These are phyloP conservation scores for Chaetomium tenue DNA, from an alignment of 495 filamentous ascomycete species.

Conservation along the genomic window DNA sequence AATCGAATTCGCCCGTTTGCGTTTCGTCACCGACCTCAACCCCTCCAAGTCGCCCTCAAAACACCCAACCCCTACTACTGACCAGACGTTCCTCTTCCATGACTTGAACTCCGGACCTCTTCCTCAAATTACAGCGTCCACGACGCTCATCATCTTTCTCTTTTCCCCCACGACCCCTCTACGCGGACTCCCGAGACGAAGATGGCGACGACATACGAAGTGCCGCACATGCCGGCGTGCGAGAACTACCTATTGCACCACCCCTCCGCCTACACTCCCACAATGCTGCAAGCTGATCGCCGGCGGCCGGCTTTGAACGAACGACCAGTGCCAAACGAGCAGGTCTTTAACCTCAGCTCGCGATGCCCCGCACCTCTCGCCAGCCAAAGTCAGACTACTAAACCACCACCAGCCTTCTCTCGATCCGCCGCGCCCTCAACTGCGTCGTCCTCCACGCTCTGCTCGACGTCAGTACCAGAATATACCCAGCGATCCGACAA, in stretches of 20 bases:
- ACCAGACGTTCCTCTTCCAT: slow-evolving; percentile 20
- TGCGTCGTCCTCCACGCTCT: background rate
- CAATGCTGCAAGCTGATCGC: slow-evolving; percentile 29
- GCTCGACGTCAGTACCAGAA: slow-evolving; percentile 1
- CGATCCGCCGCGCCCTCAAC: slow-evolving; percentile 5
- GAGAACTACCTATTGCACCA: slow-evolving; percentile 39
- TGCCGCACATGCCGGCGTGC: slow-evolving; percentile 43
- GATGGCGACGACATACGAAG: slow-evolving; percentile 51
- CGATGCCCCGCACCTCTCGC: slow-evolving; percentile 19
- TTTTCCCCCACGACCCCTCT: slow-evolving; percentile 38
- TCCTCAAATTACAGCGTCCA: no score
- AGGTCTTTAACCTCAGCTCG: slow-evolving; percentile 27
- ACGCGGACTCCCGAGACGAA: slow-evolving; percentile 51
- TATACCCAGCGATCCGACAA: slow-evolving; percentile 18
- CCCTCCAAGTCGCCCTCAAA: background rate
- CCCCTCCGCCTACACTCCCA: slow-evolving; percentile 35
- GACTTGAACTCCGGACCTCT: slow-evolving; percentile 20
- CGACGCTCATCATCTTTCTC: no score
- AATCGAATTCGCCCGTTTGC: no score
- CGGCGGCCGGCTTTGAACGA: slow-evolving; percentile 33
- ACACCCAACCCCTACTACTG: background rate
- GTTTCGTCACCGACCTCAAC: no score
- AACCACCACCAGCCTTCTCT: slow-evolving; percentile 8
- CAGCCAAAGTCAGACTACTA: background rate
- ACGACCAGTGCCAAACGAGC: slow-evolving; percentile 32